Evolutionary conservation across 163 green algal genomes (phyloP).

Genomic region (Chlorella variabilis): DNA sequence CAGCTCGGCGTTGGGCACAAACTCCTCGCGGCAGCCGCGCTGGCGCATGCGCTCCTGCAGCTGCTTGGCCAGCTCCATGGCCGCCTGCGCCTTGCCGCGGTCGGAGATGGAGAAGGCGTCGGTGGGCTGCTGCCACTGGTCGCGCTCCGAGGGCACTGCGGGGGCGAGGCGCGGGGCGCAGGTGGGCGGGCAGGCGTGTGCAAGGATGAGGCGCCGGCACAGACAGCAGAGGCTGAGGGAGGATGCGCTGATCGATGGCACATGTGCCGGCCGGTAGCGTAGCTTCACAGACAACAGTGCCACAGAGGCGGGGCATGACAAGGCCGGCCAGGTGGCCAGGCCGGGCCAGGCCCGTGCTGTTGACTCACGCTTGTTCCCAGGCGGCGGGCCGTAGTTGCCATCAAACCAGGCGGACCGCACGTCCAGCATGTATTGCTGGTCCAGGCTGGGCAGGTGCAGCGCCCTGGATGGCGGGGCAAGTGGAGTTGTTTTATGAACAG

Average conservation of each 20-base stretch:
- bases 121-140: conserved; percentile 74
- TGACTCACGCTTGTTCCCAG: conserved; percentile 81
- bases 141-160: conserved; percentile 77
- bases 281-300: too few species aligned
- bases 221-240: too few species aligned
- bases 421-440: conserved; percentile 78
- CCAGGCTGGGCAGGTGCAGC: conserved; percentile 55
- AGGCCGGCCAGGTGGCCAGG: too few species aligned
- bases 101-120: conserved; percentile 73
- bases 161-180: neutral
- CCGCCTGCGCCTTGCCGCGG: conserved; percentile 65
- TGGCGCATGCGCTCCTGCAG: conserved; percentile 51
- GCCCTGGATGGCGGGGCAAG: conserved; percentile 45
- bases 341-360: too few species aligned
- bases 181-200: neutral
- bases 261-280: too few species aligned
- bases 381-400: conserved; percentile 68
- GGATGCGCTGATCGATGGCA: too few species aligned
- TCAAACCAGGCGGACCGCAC: conserved; percentile 80
- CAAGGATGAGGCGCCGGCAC: neutral
- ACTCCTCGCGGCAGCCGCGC: conserved; percentile 81
- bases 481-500: too few species aligned
- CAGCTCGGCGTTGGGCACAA: conserved; percentile 70
- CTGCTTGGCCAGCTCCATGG: conserved; percentile 61
- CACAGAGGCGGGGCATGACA: too few species aligned